phyloP scores from a whole-genome alignment of 2,329 filamentous ascomycete species.

The Hypomyces perniciosus region DNA sequence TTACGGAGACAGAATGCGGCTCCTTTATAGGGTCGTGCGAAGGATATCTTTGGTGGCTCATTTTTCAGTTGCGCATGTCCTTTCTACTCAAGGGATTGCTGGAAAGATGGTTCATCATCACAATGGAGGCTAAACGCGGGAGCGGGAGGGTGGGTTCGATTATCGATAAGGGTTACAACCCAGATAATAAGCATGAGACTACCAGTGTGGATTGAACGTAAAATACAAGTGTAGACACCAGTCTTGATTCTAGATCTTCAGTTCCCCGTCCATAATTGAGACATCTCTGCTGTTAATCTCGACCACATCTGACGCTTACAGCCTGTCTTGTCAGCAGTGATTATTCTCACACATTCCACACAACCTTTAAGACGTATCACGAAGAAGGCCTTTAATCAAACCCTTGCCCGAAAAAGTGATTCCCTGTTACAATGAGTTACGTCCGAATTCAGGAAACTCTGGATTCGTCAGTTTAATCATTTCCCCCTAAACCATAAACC shows the following conservation, averaged over 20 bases:
- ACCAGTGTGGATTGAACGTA: too few species aligned
- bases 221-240: too few species aligned
- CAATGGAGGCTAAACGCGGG: not conserved
- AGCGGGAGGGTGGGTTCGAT: not conserved
- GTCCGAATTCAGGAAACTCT: conserved; percentile 10
- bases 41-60: conserved; percentile 55
- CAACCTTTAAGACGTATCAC: not conserved
- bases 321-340: conserved; percentile 13
- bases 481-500: conserved; percentile 3
- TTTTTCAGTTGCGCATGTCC: conserved; percentile 20
- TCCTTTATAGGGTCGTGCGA: conserved; percentile 60
- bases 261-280: not conserved
- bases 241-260: not conserved
- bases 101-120: too few species aligned
- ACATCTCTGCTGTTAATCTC: conserved; percentile 1
- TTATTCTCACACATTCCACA: conserved; percentile 8
- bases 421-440: conserved; percentile 10
- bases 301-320: conserved; percentile 5
- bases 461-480: conserved; percentile 11
- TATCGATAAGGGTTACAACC: conserved; percentile 13
- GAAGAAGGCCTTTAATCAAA: too few species aligned
- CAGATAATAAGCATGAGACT: too few species aligned
- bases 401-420: not conserved
- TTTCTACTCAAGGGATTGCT: too few species aligned
- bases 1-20: conserved; percentile 71